A percentile compares a stretch with the other conserved stretches of the same genome.
Conservation (phyloP, 2,329 filamentous ascomycete species). For the Cytospora paraplurivora region DNA sequence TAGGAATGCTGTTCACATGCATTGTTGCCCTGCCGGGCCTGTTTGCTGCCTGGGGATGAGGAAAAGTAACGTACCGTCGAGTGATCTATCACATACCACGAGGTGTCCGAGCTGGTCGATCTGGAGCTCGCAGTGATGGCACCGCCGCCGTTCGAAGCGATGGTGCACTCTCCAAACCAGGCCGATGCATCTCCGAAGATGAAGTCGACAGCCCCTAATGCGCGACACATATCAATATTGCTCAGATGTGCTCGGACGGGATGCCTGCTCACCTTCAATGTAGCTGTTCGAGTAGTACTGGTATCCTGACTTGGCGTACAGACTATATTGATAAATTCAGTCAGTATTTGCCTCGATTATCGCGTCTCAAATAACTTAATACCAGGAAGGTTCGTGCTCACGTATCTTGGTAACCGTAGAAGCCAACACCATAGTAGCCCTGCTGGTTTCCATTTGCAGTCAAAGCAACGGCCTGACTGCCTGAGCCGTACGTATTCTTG, state of each 20-base stretch:
- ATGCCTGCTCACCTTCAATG: constrained; percentile 19
- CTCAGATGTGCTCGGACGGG: not conserved
- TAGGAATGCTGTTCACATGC: constrained; percentile 27
- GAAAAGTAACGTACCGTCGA: constrained; percentile 28
- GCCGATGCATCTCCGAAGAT: constrained; percentile 39
- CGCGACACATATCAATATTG: constrained; percentile 35
- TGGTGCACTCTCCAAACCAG: constrained; percentile 37
- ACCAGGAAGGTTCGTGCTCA: not conserved
- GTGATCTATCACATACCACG: constrained; percentile 39
- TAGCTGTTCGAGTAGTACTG: constrained; percentile 33
- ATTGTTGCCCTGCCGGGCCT: not conserved
- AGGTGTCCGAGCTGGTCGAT: constrained; percentile 31
- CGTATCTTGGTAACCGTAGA: constrained; percentile 41
- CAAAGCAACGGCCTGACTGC: constrained; percentile 38
- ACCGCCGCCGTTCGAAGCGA: constrained; percentile 38
- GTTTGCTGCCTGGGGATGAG: not conserved
- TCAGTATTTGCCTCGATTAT: not conserved
- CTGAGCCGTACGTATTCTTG: constrained; percentile 39
- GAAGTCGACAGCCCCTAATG: constrained; percentile 38
- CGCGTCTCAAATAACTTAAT: not conserved
- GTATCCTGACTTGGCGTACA: constrained; percentile 38
- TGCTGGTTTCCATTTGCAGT: constrained; percentile 37
- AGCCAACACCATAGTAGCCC: constrained; percentile 40
- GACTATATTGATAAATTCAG: not conserved
- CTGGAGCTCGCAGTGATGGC: constrained; percentile 39